Percentiles rank a stretch among this genome's conserved stretches.
Evolutionary conservation across 345 rosid species (phyloP).

Genomic region (Clarkia xantiana): DNA sequence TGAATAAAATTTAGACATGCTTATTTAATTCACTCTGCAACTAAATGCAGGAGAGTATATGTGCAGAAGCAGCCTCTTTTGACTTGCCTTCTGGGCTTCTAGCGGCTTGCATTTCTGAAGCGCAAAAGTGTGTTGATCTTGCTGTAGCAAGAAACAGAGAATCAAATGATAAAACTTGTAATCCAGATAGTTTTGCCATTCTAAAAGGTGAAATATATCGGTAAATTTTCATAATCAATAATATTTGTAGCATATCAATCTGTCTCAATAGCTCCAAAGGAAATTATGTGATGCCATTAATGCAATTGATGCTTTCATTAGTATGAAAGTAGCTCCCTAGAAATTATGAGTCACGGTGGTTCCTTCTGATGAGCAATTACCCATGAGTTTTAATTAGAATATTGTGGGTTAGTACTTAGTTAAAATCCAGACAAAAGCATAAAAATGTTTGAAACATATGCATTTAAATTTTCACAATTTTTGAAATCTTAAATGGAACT

Average conservation of each 20-base stretch:
- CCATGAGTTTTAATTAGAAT: too few species aligned
- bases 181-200: constrained; percentile 84
- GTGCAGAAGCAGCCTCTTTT: constrained; percentile 94
- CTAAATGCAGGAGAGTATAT: constrained; percentile 63
- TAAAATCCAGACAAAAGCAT: too few species aligned
- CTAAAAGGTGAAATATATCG: constrained; percentile 45
- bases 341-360: too few species aligned
- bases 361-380: too few species aligned
- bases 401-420: too few species aligned
- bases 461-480: too few species aligned
- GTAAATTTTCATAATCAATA: not conserved
- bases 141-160: constrained; percentile 43
- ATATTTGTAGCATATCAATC: not conserved
- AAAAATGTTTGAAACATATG: too few species aligned
- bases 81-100: constrained; percentile 65
- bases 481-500: too few species aligned
- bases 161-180: constrained; percentile 51
- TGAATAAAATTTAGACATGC: not conserved
- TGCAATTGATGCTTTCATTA: too few species aligned
- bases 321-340: too few species aligned
- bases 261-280: not conserved
- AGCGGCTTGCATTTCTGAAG: constrained; percentile 83
- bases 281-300: not conserved
- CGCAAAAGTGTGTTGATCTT: constrained; percentile 68
- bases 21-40: constrained; percentile 5